These are phyloP conservation scores for Tricharina praecox DNA, from an alignment of 495 filamentous ascomycete genomes.

Conservation along the genomic window DNA sequence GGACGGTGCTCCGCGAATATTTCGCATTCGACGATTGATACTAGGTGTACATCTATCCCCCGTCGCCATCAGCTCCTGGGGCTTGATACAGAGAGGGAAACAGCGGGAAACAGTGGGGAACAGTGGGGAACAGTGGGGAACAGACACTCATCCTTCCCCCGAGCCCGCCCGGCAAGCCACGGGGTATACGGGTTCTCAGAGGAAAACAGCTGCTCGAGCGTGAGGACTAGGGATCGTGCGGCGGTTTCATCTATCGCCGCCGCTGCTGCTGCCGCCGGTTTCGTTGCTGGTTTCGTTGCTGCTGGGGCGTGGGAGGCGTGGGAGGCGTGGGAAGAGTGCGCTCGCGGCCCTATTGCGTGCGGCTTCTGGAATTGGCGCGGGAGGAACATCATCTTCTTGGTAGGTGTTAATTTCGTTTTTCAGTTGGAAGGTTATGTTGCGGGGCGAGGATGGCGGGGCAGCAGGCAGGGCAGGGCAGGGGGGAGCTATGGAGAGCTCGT, in stretches of 20 bases:
- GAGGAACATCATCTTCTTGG: no score
- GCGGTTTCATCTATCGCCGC: constrained; percentile 8
- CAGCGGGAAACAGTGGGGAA: background rate
- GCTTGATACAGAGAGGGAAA: background rate
- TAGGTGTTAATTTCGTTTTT: no score
- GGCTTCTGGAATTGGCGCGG: constrained; percentile 26
- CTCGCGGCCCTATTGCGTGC: constrained; percentile 1
- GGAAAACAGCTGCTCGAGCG: constrained; percentile 28
- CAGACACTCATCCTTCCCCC: constrained; percentile 27
- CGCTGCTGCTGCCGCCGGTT: no score
- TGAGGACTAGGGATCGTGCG: constrained; percentile 23
- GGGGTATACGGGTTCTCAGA: constrained; percentile 15
- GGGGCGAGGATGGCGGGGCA: no score
- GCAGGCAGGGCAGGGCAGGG: no score
- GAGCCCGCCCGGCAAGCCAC: constrained; percentile 26
- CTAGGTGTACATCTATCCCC: constrained; percentile 28
- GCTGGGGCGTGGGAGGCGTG: constrained; percentile 1
- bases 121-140: background rate
- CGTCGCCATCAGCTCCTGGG: constrained; percentile 3
- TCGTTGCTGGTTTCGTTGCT: constrained; percentile 3
- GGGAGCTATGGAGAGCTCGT: no score
- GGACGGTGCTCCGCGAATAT: constrained; percentile 26
- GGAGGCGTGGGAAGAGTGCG: constrained; percentile 6
- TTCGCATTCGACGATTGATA: constrained; percentile 26
- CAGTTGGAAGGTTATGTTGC: no score